These are phyloP conservation scores for Colletotrichum sp. DNA, from an alignment of 2,329 filamentous ascomycete species.

Conservation along the genomic window DNA sequence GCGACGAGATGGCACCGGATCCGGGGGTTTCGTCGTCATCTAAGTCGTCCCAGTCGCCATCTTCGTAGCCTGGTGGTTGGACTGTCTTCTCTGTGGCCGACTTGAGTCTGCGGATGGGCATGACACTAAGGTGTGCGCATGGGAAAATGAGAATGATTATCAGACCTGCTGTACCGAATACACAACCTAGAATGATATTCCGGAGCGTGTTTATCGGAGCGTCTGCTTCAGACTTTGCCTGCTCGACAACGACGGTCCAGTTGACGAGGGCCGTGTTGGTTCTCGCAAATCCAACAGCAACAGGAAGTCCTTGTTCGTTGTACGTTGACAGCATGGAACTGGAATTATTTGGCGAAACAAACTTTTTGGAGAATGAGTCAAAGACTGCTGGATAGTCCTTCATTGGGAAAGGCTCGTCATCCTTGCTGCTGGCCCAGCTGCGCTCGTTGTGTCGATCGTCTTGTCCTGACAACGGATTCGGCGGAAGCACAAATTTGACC, in stretches of 20 bases:
- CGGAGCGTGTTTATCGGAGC: slow-evolving; percentile 76
- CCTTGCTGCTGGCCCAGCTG: slow-evolving; percentile 45
- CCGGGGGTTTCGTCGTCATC: slow-evolving; percentile 51
- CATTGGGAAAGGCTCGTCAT: slow-evolving; percentile 59
- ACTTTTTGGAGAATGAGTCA: slow-evolving; percentile 60
- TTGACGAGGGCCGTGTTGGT: slow-evolving; percentile 72
- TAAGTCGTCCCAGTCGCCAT: slow-evolving; percentile 44
- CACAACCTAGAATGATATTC: slow-evolving; percentile 80
- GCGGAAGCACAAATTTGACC: slow-evolving; percentile 68
- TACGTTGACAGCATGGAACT: slow-evolving; percentile 70
- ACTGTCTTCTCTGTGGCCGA: slow-evolving; percentile 78
- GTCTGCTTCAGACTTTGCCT: slow-evolving; percentile 76
- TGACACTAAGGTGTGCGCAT: slow-evolving; percentile 80
- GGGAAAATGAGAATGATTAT: slow-evolving; percentile 77
- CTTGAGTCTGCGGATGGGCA: slow-evolving; percentile 79
- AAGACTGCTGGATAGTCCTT: slow-evolving; percentile 67
- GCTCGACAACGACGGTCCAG: slow-evolving; percentile 85
- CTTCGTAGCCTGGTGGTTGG: slow-evolving; percentile 65
- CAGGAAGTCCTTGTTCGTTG: slow-evolving; percentile 73
- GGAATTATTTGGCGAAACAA: slow-evolving; percentile 65
- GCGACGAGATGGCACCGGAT: slow-evolving; percentile 38
- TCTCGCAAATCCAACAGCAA: slow-evolving; percentile 83
- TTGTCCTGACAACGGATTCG: slow-evolving; percentile 42
- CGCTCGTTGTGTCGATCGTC: slow-evolving; percentile 54
- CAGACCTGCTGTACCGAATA: slow-evolving; percentile 81